Evolutionary conservation across 345 rosid species (phyloP).

Genomic region (Luvunga scandens): DNA sequence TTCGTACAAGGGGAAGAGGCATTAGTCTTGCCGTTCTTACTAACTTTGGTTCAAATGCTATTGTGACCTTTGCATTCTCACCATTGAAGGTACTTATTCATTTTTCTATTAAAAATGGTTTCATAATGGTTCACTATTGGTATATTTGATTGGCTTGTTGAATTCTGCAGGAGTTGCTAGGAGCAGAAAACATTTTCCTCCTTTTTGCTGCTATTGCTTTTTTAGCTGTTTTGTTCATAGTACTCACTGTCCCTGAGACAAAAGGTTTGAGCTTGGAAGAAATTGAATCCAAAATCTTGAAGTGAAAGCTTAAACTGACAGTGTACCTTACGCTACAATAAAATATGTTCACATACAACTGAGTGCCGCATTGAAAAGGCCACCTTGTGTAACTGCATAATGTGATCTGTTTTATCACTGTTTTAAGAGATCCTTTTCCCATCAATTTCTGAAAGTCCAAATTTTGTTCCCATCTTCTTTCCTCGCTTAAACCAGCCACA

Average conservation of each 20-base stretch:
- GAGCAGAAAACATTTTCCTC: constrained; percentile 87
- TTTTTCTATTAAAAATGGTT: neutral
- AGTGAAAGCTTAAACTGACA: constrained; percentile 35
- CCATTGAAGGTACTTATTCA: constrained; percentile 69
- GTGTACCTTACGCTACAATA: neutral
- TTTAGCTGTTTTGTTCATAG: constrained; percentile 56
- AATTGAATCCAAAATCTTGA: constrained; percentile 77
- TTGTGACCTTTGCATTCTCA: constrained; percentile 91
- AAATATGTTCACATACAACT: neutral
- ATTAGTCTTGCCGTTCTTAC: constrained; percentile 90
- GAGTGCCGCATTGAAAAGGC: neutral
- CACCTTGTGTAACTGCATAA: neutral
- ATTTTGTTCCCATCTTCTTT: neutral
- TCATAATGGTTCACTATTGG: neutral
- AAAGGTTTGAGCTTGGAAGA: constrained; percentile 97
- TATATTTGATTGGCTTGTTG: neutral
- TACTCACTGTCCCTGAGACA: constrained; percentile 77
- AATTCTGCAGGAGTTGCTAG: constrained; percentile 69
- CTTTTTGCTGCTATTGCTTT: constrained; percentile 80
- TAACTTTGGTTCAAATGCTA: constrained; percentile 93
- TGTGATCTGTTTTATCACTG: neutral
- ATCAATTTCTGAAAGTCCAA: neutral
- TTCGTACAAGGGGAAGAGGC: constrained; percentile 86
- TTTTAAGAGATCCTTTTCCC: neutral
- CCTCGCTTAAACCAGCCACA: neutral